A percentile compares a stretch with the other conserved stretches of the same genome.
Evolutionary conservation across 305 asterid genomes (phyloP).

Genomic region (Fraxinus floribunda): DNA sequence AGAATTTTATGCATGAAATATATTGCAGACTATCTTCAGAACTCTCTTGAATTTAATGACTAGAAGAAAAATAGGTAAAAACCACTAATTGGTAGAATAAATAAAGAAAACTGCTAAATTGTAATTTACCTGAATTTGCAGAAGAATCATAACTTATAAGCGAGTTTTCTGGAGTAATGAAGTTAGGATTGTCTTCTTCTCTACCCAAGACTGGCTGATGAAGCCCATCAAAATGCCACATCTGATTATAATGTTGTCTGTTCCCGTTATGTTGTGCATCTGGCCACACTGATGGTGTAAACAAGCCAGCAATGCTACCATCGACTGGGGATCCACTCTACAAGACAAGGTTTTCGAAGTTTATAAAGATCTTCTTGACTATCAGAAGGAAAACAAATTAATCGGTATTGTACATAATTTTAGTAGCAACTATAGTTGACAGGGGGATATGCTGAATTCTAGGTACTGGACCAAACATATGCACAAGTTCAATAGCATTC

Average conservation of each 20-base stretch:
- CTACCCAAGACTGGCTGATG: conserved; percentile 61
- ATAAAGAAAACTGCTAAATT: not conserved
- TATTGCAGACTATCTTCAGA: not conserved
- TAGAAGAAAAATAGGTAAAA: not conserved
- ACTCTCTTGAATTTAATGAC: not conserved
- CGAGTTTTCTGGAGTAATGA: conserved; percentile 56
- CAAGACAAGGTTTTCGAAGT: conserved; percentile 21
- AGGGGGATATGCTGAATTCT: not conserved
- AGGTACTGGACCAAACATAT: not conserved
- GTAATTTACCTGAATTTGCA: conserved; percentile 62
- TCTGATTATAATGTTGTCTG: conserved; percentile 63
- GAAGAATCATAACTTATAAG: conserved; percentile 60
- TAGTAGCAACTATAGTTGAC: not conserved
- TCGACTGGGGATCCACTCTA: conserved; percentile 56
- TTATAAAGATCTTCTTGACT: not conserved
- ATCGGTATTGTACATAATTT: not conserved
- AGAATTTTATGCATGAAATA: not conserved
- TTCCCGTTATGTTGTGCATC: conserved; percentile 53
- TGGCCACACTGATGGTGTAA: conserved; percentile 51
- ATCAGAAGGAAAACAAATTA: not conserved
- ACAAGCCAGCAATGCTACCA: conserved; percentile 46
- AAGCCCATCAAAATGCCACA: conserved; percentile 57
- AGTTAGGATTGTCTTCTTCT: conserved; percentile 51
- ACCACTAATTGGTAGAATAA: not conserved
- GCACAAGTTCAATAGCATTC: not conserved